A percentile compares a stretch with the other conserved stretches of the same genome.
These are phyloP conservation scores for Fusarium sambucinum DNA, from an alignment of 2,329 filamentous ascomycete genomes.

Conservation along the genomic window DNA sequence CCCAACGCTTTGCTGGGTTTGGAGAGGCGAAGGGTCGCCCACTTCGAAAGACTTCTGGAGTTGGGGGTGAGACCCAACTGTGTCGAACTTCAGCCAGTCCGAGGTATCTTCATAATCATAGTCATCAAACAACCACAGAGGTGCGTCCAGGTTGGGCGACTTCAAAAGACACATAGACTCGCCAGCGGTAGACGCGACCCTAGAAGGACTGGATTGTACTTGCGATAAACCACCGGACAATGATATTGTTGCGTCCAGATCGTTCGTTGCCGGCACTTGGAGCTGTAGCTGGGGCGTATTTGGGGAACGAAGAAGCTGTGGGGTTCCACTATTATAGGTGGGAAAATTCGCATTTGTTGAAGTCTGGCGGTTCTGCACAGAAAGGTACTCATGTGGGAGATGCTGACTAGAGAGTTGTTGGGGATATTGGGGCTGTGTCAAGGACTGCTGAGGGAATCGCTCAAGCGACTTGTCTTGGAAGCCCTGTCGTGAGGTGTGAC, in stretches of 20 bases:
- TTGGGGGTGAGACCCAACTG: slow-evolving; percentile 18
- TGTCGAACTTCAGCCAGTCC: slow-evolving; percentile 7
- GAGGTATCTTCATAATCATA: not conserved
- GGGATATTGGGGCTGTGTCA: not conserved
- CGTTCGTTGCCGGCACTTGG: slow-evolving; percentile 1
- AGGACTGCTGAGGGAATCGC: not conserved
- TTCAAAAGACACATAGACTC: slow-evolving; percentile 17
- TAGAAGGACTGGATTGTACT: slow-evolving; percentile 28
- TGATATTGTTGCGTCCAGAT: slow-evolving; percentile 10
- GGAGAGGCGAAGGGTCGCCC: slow-evolving; percentile 4
- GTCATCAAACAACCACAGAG: slow-evolving; percentile 5
- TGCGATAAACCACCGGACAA: slow-evolving; percentile 5
- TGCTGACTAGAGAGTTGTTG: not conserved
- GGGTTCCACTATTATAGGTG: not conserved
- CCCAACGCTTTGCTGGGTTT: slow-evolving; percentile 3
- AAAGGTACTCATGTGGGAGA: not conserved
- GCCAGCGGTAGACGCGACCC: slow-evolving; percentile 30
- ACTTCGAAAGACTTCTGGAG: slow-evolving; percentile 15
- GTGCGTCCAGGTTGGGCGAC: slow-evolving; percentile 21
- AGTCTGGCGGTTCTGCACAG: not conserved
- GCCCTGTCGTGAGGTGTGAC: not conserved
- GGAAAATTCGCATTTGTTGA: not conserved
- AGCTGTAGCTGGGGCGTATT: not conserved
- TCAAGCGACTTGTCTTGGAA: not conserved
- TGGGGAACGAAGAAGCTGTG: not conserved